These are phyloP conservation scores for Boletus sp. DNA, from an alignment of 768 basidiomycete genomes.

Conservation along the genomic window DNA sequence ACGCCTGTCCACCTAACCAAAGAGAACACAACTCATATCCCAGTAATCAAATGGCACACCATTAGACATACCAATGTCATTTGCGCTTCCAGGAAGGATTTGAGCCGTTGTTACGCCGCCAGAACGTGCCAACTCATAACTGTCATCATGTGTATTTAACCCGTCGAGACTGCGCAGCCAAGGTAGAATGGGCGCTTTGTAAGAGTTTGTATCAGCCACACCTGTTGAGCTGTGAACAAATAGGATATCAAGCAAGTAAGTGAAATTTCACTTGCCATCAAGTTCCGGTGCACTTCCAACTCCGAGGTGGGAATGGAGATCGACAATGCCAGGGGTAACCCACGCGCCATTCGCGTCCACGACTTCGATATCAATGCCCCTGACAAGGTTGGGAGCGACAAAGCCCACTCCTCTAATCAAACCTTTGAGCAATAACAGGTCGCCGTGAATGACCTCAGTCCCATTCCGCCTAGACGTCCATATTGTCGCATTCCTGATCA, in stretches of 20 bases:
- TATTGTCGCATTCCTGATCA: constrained; percentile 74
- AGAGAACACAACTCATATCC: neutral
- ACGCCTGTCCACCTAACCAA: constrained; percentile 46
- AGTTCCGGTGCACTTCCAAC: constrained; percentile 37
- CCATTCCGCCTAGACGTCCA: constrained; percentile 81
- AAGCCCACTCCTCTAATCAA: constrained; percentile 60
- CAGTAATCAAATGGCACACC: neutral
- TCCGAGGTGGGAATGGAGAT: constrained; percentile 49
- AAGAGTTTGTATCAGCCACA: constrained; percentile 56
- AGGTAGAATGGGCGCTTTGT: constrained; percentile 58
- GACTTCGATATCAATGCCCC: constrained; percentile 34
- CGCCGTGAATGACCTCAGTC: constrained; percentile 59
- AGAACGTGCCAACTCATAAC: constrained; percentile 39
- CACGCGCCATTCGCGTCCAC: constrained; percentile 68
- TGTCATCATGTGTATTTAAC: constrained; percentile 44
- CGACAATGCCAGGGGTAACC: constrained; percentile 75
- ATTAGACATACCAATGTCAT: constrained; percentile 18
- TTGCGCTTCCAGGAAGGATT: constrained; percentile 47
- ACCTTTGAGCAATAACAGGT: constrained; percentile 69
- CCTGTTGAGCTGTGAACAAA: constrained; percentile 28
- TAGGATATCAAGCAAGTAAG: neutral
- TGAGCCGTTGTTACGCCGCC: constrained; percentile 50
- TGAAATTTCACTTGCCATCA: constrained; percentile 18
- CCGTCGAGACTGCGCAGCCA: constrained; percentile 53
- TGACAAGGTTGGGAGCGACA: constrained; percentile 29